These are phyloP conservation scores for Alternaria atra DNA, from an alignment of 2,329 filamentous ascomycete species.

Conservation along the genomic window DNA sequence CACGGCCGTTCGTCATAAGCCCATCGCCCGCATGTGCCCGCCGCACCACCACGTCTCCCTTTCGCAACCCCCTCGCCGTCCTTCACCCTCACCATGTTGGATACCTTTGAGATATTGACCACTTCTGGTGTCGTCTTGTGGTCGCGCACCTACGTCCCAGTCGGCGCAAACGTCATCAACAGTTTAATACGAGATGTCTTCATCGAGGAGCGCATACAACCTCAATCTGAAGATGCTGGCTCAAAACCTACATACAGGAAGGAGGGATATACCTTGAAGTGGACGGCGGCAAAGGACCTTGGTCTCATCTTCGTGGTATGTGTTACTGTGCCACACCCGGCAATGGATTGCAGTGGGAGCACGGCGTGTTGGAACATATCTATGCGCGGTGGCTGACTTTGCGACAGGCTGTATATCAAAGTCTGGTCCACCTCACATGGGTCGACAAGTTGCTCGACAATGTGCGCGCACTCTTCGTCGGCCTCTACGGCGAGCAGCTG, in stretches of 20 bases:
- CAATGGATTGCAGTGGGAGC: neutral
- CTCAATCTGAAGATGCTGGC: constrained; percentile 67
- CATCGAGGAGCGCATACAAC: constrained; percentile 86
- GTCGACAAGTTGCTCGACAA: constrained; percentile 97
- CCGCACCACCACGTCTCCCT: constrained; percentile 12
- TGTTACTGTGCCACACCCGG: neutral
- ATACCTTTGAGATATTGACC: constrained; percentile 95
- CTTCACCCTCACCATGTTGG: constrained; percentile 72
- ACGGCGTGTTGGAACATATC: neutral
- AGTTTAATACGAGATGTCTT: constrained; percentile 96
- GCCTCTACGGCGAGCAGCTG: constrained; percentile 87
- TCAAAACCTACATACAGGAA: constrained; percentile 81
- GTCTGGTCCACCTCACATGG: constrained; percentile 93
- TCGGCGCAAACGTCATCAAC: constrained; percentile 87
- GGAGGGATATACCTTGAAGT: constrained; percentile 94
- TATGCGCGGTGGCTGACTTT: constrained; percentile 4
- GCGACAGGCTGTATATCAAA: constrained; percentile 89
- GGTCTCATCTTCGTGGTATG: constrained; percentile 93
- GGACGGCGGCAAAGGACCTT: constrained; percentile 90
- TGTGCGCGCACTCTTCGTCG: constrained; percentile 89
- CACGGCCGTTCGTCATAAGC: constrained; percentile 42
- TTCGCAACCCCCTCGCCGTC: constrained; percentile 8
- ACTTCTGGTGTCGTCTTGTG: constrained; percentile 96
- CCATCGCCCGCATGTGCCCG: constrained; percentile 16
- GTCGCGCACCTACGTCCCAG: constrained; percentile 84